Base-by-base conservation (phyloP, 2,329 filamentous ascomycete species). In the Decorospora gaudefroyi region DNA sequence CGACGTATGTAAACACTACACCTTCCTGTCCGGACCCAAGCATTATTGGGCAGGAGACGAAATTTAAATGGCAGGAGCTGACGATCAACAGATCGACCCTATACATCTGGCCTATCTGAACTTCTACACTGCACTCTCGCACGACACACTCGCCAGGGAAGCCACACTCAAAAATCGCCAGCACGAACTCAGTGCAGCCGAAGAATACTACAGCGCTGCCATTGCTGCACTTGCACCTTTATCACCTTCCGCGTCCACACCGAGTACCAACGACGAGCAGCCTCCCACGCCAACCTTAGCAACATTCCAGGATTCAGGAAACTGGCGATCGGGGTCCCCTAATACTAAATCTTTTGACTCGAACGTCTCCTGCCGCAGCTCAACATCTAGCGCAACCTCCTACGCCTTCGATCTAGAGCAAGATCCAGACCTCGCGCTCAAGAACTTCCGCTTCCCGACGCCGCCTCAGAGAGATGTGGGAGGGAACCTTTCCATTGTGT, bases 101-200 rank as follows among this genome's bases (percentile, higher is more conserved):
- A 37, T 71, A 5, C 59, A 69, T 41, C 41, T 51, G 1, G 59
- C 66, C 6, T 69, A 65, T 37, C 55, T 72, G 6, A 62, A 68
- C 51, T 72, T 71, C 55, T 72, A 71, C 46, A 58, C 63, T 3
- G 70, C 67, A 3, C 47, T 71, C 8, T 66, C 66, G 6, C 64
- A 72, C 43, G 69, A 72, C 44, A 61, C 63, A 3, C 50, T 70
- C 17, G 69, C 67, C 4, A 60, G 69, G 12, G 61, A 66, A 54
- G 64, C 68, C 16, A 62, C 61, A 4, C 59, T 61, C 4, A 59
- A 51, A 27, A 59, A 66, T 13, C 65, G 69, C 23, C 51, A 51
- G 32, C 47, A 50, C 12, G 63, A 65, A 16, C 57, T 72, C 18
- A 60, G 61, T 15, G 47, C 65, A 5, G 67, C 70, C 18, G 69